phyloP scores from a whole-genome alignment of 2,329 filamentous ascomycete species.

The Trichoderma sp. region DNA sequence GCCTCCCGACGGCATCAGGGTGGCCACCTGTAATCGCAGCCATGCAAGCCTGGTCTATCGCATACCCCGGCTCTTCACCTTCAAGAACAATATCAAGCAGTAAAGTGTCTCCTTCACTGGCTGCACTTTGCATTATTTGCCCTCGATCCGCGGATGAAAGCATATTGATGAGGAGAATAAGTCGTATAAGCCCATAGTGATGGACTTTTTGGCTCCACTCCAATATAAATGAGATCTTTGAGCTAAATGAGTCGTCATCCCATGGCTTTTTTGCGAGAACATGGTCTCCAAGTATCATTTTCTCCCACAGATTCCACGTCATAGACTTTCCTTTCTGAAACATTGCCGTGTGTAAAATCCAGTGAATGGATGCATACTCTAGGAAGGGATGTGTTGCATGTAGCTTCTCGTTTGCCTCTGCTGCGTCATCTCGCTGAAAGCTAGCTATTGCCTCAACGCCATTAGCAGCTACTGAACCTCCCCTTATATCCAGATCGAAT shows the following conservation, averaged over 20 bases:
- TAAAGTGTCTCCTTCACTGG: not conserved
- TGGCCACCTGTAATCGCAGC: not conserved
- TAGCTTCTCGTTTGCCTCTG: not conserved
- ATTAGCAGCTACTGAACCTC: not conserved
- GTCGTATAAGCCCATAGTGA: conserved; percentile 4
- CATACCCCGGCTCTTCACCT: not conserved
- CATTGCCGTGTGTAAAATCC: conserved; percentile 10
- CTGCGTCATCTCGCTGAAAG: not conserved
- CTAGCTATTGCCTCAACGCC: not conserved
- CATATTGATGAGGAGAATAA: not conserved
- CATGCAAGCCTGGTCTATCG: not conserved
- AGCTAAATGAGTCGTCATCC: not conserved
- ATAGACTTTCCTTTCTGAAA: not conserved
- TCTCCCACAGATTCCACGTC: not conserved
- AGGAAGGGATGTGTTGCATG: conserved; percentile 12
- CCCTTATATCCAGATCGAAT: not conserved
- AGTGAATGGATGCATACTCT: conserved; percentile 16
- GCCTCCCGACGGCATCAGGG: not conserved
- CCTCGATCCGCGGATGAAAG: not conserved
- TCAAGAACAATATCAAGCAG: not conserved
- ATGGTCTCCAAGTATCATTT: not conserved
- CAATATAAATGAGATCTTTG: not conserved
- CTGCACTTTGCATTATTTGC: not conserved
- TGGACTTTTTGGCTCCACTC: not conserved
- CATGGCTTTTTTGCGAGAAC: not conserved